Evolutionary conservation across 73 alveolate species (phyloP).

Genomic region (Uronychia setigera): DNA sequence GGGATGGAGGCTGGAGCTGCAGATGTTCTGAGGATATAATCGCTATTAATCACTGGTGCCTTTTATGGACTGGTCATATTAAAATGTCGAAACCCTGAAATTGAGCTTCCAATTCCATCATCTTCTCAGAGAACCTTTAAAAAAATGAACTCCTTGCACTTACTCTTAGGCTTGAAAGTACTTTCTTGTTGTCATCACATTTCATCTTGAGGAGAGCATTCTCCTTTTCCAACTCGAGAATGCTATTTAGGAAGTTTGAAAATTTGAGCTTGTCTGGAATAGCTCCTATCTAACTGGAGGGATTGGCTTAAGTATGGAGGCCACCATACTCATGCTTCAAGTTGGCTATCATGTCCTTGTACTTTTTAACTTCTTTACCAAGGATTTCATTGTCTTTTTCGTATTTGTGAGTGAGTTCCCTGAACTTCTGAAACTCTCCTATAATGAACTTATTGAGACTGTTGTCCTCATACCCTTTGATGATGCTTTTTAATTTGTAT

Average conservation of each 20-base stretch:
- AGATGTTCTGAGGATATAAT: too few relatives aligned
- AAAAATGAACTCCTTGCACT: too few relatives aligned
- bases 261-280: neutral
- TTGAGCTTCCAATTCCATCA: neutral
- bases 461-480: neutral
- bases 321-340: neutral
- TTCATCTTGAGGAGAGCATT: neutral
- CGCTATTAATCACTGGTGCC: too few relatives aligned
- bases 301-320: too few relatives aligned
- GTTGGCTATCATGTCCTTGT: neutral
- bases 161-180: neutral
- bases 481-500: neutral
- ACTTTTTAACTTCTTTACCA: neutral
- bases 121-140: neutral
- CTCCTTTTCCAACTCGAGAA: neutral
- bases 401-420: neutral
- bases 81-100: neutral
- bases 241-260: neutral
- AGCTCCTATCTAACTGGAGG: too few relatives aligned
- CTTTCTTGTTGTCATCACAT: neutral
- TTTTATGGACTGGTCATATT: neutral
- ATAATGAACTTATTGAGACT: neutral
- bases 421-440: neutral
- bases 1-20: too few relatives aligned
- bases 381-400: neutral